These are phyloP conservation scores for Aspergillus baeticus DNA, from an alignment of 495 filamentous ascomycete species.

Conservation along the genomic window DNA sequence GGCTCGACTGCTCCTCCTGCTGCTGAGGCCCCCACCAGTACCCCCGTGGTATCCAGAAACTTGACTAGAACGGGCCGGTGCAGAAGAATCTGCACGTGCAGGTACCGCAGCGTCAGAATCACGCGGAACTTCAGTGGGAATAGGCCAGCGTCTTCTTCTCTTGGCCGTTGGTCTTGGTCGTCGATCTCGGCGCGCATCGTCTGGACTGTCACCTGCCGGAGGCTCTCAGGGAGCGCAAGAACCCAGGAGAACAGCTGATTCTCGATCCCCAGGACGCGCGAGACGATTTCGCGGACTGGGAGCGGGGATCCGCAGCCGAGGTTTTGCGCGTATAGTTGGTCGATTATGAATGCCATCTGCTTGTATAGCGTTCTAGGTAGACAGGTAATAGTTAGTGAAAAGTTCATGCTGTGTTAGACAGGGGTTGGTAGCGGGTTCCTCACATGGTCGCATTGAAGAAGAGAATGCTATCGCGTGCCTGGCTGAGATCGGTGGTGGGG, in stretches of 20 bases:
- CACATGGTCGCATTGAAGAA: slow-evolving; percentile 43
- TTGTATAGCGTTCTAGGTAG: slow-evolving; percentile 22
- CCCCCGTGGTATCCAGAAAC: too few species aligned
- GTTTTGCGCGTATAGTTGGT: slow-evolving; percentile 40
- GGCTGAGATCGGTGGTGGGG: not conserved
- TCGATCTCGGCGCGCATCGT: not conserved
- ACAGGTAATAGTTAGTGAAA: too few species aligned
- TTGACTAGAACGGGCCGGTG: slow-evolving; percentile 41
- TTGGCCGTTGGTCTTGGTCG: too few species aligned
- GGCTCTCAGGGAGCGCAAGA: slow-evolving; percentile 6
- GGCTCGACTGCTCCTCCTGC: too few species aligned
- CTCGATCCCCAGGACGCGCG: slow-evolving; percentile 20
- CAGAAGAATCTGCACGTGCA: slow-evolving; percentile 35
- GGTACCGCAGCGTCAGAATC: slow-evolving; percentile 36
- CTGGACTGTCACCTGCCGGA: slow-evolving; percentile 5
- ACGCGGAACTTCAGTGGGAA: slow-evolving; percentile 27
- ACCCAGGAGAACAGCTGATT: slow-evolving; percentile 21
- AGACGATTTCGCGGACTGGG: slow-evolving; percentile 12
- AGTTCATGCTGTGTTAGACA: not conserved
- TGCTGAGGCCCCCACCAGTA: too few species aligned
- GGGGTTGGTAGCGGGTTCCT: not conserved
- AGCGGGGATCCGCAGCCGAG: slow-evolving; percentile 28
- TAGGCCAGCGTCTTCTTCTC: not conserved
- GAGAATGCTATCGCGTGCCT: slow-evolving; percentile 13
- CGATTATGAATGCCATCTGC: slow-evolving; percentile 31